Percentiles rank a stretch among this genome's conserved stretches.
These are phyloP conservation scores for Lenwebbia sp. DNA, from an alignment of 345 rosid species.

Conservation along the genomic window DNA sequence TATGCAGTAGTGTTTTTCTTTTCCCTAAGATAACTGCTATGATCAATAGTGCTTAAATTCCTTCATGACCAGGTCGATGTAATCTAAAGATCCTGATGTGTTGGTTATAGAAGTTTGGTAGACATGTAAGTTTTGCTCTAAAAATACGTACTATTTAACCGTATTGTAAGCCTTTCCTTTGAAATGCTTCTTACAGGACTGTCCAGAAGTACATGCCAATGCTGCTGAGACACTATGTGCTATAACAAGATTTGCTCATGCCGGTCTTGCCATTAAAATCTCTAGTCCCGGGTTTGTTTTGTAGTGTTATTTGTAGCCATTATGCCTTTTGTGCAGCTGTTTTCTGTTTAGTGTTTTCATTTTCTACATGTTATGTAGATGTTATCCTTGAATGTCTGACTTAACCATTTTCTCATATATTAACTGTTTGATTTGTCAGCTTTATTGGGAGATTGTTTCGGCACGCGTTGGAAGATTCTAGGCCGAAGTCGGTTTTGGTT, in stretches of 20 bases:
- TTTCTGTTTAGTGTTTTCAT: neutral
- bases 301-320: neutral
- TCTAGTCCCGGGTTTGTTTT: conserved; percentile 56
- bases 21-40: neutral
- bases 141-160: neutral
- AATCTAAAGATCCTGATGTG: neutral
- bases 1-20: neutral
- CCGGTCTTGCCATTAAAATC: conserved; percentile 71
- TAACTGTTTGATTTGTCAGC: conserved; percentile 24
- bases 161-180: neutral
- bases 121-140: neutral
- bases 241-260: conserved; percentile 73
- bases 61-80: neutral
- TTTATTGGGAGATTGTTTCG: conserved; percentile 72
- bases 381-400: neutral
- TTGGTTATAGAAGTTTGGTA: neutral
- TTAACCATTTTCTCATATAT: neutral
- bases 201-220: conserved; percentile 91
- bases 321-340: neutral
- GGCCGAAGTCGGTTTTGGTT: conserved; percentile 85
- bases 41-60: neutral
- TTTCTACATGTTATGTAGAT: neutral
- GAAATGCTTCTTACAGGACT: conserved; percentile 36
- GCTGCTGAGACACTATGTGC: conserved; percentile 90
- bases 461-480: conserved; percentile 75